These are phyloP conservation scores for Rhizodiscina lignyota DNA, from an alignment of 495 filamentous ascomycete genomes.

Conservation along the genomic window DNA sequence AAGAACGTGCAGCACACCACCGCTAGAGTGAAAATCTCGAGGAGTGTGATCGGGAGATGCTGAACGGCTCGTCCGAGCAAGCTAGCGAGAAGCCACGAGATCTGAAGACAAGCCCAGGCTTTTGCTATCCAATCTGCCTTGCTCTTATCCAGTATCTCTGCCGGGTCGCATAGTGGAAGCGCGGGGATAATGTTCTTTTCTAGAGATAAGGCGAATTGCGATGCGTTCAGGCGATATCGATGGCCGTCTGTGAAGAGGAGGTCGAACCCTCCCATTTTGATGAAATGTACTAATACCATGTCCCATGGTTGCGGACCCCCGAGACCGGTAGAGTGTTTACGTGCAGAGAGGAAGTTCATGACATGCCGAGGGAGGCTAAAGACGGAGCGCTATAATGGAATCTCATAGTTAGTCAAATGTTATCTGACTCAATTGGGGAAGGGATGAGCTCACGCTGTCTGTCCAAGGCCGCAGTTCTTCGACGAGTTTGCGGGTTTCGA, in stretches of 20 bases:
- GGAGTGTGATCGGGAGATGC: constrained; percentile 18
- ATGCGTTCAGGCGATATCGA: background rate
- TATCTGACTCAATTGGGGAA: too few relatives aligned
- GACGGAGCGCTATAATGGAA: too few relatives aligned
- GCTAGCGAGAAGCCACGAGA: constrained; percentile 20
- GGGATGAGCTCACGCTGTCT: too few relatives aligned
- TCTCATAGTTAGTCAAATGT: too few relatives aligned
- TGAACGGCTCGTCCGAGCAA: constrained; percentile 16
- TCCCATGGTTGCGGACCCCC: too few relatives aligned
- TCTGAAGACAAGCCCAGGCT: constrained; percentile 17
- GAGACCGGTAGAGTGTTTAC: too few relatives aligned
- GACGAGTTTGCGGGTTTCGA: background rate
- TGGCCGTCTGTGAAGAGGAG: background rate
- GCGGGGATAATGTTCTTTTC: background rate
- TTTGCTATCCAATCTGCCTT: constrained; percentile 23
- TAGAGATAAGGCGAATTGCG: background rate
- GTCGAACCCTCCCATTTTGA: background rate
- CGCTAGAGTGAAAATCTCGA: constrained; percentile 23
- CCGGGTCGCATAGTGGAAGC: background rate
- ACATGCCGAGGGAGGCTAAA: too few relatives aligned
- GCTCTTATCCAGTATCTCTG: constrained; percentile 5
- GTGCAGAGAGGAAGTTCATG: too few relatives aligned
- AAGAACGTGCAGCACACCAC: constrained; percentile 20
- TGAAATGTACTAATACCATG: too few relatives aligned
- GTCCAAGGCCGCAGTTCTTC: too few relatives aligned